Base-by-base conservation (phyloP, 2,329 filamentous ascomycete genomes). In the Diaporthe vaccinii region DNA sequence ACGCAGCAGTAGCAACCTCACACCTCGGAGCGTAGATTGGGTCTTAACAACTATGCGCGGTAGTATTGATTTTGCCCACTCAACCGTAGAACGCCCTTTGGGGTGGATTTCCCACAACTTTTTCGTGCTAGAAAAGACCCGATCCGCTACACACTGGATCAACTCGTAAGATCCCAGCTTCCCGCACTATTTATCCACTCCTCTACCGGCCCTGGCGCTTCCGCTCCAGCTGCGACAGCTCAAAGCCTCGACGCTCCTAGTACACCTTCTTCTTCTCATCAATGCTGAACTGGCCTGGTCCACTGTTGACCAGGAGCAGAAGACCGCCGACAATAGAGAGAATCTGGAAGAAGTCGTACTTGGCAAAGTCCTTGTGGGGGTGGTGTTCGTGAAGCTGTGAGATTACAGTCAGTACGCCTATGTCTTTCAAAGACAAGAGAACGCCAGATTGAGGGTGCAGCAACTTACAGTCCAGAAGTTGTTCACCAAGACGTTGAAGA, bases 261-360 rank as follows among this genome's bases (percentile, higher is more conserved):
- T 99, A 99, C 80, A 99, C 97, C 91, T 99, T 99, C 93, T 99
- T 99, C 94, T 99, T 99, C 92, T 99, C 97, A 86, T 99, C 97
- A 85, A 98, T 96, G 84, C 94, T 98, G 89, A 98, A 94, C 85
- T 98, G 96, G 78, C 97, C 97, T 14, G 97, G 97, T 77, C 97
- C 97, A 91, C 97, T 98, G 91, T 99, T 99, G 87, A 98, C 96
- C 79, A 99, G 91, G 79, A 99, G 93, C 75, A 99, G 90, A 75
- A 99, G 94, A 84, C 97, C 97, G 78, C 97, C 97, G 79, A 98
- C 96, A 84, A 99, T 99, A 71, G 97, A 99, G 73, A 99, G 90
- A 81, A 98, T 98, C 89, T 99, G 97, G 93, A 99, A 99, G 90
- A 99, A 99, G 85, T 99, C 97, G 91, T 99, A 99, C 88, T 99